These are phyloP conservation scores for Talaromyces stipitatus DNA, from an alignment of 495 filamentous ascomycete genomes.

Conservation along the genomic window DNA sequence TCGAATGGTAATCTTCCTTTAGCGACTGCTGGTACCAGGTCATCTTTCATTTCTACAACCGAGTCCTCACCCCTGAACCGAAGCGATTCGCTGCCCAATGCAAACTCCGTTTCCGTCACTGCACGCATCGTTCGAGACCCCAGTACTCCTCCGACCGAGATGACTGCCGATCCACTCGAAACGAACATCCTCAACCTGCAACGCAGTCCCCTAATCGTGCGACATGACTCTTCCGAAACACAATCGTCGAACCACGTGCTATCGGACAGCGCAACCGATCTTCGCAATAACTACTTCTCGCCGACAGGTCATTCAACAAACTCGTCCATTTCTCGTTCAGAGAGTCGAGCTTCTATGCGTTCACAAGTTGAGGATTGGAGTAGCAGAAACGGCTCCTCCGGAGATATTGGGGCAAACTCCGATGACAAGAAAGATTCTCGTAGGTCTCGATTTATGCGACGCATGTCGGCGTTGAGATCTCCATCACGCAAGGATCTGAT, in stretches of 20 bases:
- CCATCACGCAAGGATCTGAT: slow-evolving; percentile 54
- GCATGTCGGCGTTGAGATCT: slow-evolving; percentile 64
- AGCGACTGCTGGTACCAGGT: slow-evolving; percentile 12
- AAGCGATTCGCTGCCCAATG: slow-evolving; percentile 21
- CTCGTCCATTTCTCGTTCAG: slow-evolving; percentile 21
- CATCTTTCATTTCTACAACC: not conserved
- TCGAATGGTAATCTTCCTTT: slow-evolving; percentile 19
- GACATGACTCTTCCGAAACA: slow-evolving; percentile 49
- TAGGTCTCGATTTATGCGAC: slow-evolving; percentile 68
- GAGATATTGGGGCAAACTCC: slow-evolving; percentile 28
- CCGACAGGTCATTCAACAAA: slow-evolving; percentile 18
- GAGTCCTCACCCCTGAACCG: slow-evolving; percentile 2
- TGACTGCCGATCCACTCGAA: slow-evolving; percentile 35
- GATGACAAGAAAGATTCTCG: slow-evolving; percentile 61
- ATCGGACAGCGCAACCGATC: slow-evolving; percentile 15
- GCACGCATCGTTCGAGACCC: slow-evolving; percentile 66
- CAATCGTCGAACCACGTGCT: slow-evolving; percentile 11
- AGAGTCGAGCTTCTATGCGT: slow-evolving; percentile 30
- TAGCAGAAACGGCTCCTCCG: slow-evolving; percentile 27
- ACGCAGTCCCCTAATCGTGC: slow-evolving; percentile 63
- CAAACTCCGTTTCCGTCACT: slow-evolving; percentile 70
- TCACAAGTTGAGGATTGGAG: slow-evolving; percentile 27
- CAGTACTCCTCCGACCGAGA: slow-evolving; percentile 18
- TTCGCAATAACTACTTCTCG: slow-evolving; percentile 27
- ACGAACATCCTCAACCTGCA: slow-evolving; percentile 53